A percentile compares a stretch with the other conserved stretches of the same genome.
phyloP scores from a whole-genome alignment of 2,329 filamentous ascomycete species.

The Gaeumannomyces tritici region DNA sequence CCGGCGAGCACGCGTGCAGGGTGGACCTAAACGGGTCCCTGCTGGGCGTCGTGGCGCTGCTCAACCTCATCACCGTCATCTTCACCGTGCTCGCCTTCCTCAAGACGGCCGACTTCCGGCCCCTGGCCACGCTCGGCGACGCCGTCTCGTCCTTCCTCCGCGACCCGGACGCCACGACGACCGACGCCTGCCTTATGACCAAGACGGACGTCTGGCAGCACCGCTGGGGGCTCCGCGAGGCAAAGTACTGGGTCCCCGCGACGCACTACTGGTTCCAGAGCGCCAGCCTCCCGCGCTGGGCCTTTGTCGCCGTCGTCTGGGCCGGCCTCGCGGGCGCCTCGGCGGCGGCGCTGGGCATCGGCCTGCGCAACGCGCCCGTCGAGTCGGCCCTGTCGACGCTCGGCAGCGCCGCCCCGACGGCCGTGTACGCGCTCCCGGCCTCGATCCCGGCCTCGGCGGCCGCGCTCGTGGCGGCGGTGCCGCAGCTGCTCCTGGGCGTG shows the following conservation, averaged over 20 bases:
- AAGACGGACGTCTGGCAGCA: slow-evolving; percentile 34
- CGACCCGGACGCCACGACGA: slow-evolving; percentile 32
- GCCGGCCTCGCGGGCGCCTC: slow-evolving; percentile 23
- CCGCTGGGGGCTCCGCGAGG: slow-evolving; percentile 31
- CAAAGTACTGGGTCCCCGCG: slow-evolving; percentile 30
- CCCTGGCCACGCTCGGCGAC: slow-evolving; percentile 40
- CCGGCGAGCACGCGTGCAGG: slow-evolving; percentile 20
- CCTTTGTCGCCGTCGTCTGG: slow-evolving; percentile 28
- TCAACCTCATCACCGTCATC: slow-evolving; percentile 28
- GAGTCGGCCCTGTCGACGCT: slow-evolving; percentile 30
- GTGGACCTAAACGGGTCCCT: slow-evolving; percentile 33
- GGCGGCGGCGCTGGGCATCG: slow-evolving; percentile 26
- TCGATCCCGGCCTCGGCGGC: slow-evolving; percentile 16
- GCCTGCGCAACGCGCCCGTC: slow-evolving; percentile 12
- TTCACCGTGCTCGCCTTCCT: slow-evolving; percentile 17
- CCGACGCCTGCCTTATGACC: slow-evolving; percentile 30
- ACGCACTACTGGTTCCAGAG: slow-evolving; percentile 36
- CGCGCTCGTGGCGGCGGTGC: slow-evolving; percentile 31
- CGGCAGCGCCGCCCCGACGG: slow-evolving; percentile 23
- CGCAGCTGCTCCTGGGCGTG: slow-evolving; percentile 36
- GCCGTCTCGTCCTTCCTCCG: slow-evolving; percentile 39
- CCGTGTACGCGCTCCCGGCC: slow-evolving; percentile 19
- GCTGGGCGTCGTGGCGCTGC: slow-evolving; percentile 29
- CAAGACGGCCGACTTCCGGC: slow-evolving; percentile 22
- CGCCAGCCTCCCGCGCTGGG: slow-evolving; percentile 32